These are phyloP conservation scores for Houttuynia cordata DNA, from an alignment of 164 flowering plant species.

Conservation along the genomic window DNA sequence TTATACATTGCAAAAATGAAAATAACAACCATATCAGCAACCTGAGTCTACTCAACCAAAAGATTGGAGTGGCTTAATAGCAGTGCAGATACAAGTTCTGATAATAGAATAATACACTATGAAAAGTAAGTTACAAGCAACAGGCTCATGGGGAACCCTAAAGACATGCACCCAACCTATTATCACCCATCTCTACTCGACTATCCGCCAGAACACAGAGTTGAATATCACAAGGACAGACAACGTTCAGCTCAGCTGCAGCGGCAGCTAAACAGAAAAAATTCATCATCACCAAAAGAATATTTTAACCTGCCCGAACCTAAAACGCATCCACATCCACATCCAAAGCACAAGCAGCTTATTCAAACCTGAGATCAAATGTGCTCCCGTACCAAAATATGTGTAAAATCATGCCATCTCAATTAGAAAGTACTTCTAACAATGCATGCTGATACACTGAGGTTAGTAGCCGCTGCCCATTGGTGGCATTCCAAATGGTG, in stretches of 20 bases:
- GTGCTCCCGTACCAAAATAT: slow-evolving; percentile 7
- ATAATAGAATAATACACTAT: too few relatives aligned
- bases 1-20: not conserved
- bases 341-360: not conserved
- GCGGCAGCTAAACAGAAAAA: slow-evolving; percentile 19
- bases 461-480: slow-evolving; percentile 65
- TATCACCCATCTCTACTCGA: not conserved
- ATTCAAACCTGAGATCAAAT: slow-evolving; percentile 12
- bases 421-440: slow-evolving; percentile 2
- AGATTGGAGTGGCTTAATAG: not conserved
- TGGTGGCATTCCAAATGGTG: slow-evolving; percentile 88
- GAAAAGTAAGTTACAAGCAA: too few relatives aligned
- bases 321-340: not conserved
- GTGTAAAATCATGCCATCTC: slow-evolving; percentile 5
- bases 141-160: not conserved
- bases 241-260: slow-evolving; percentile 18
- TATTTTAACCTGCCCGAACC: slow-evolving; percentile 3
- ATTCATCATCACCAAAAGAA: slow-evolving; percentile 40
- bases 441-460: not conserved
- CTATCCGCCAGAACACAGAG: not conserved
- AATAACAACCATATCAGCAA: not conserved
- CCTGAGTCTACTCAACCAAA: not conserved
- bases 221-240: not conserved
- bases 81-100: not conserved
- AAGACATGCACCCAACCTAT: not conserved